These are phyloP conservation scores for Thielaviopsis ethacetica DNA, from an alignment of 2,329 filamentous ascomycete species.

Conservation along the genomic window DNA sequence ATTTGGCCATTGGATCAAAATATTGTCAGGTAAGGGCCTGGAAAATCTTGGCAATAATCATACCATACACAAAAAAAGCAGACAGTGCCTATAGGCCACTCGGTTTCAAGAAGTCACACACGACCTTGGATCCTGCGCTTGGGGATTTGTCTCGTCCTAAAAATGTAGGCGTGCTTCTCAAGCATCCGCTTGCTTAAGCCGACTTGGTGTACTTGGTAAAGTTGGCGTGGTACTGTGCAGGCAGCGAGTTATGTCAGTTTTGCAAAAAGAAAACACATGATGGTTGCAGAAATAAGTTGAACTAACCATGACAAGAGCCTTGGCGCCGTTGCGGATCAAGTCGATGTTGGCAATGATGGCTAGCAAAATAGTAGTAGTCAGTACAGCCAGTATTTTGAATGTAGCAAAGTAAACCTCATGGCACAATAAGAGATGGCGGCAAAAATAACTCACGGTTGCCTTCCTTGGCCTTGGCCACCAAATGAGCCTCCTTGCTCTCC, in stretches of 20 bases:
- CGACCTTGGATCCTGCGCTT: neutral
- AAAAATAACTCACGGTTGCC: constrained; percentile 13
- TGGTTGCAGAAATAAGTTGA: neutral
- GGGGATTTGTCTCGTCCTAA: neutral
- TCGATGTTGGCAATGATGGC: constrained; percentile 23
- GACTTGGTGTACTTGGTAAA: constrained; percentile 10
- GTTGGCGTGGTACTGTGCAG: constrained; percentile 17
- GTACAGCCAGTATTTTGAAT: neutral
- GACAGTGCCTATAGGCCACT: too few species aligned
- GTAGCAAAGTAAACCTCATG: neutral
- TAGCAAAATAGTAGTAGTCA: neutral
- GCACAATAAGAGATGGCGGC: neutral
- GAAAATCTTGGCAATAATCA: too few species aligned
- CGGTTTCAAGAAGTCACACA: too few species aligned
- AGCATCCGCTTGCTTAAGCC: neutral
- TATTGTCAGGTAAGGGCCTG: too few species aligned
- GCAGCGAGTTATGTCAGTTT: neutral
- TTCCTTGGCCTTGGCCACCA: constrained; percentile 16
- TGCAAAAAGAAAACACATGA: neutral
- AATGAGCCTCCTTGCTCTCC: constrained; percentile 24
- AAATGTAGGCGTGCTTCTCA: neutral
- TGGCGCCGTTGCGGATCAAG: constrained; percentile 18
- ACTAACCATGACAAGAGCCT: constrained; percentile 21
- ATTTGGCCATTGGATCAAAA: too few species aligned
- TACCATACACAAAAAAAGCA: too few species aligned